Base-by-base conservation (phyloP, 2,329 filamentous ascomycete species). In the Pseudodiploospora longispora region DNA sequence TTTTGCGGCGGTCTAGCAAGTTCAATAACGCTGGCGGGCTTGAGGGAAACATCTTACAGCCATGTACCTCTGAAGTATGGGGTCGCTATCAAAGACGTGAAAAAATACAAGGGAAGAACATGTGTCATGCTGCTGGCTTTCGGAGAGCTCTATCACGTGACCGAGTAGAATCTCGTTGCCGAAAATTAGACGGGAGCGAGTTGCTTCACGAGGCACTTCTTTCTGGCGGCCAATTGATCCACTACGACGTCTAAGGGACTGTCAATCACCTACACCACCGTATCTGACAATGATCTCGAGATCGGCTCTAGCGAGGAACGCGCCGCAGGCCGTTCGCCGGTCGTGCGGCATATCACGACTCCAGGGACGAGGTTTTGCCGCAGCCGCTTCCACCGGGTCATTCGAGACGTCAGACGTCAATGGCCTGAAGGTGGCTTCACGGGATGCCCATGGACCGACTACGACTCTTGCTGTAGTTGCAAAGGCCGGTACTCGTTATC, bases 401-500 rank as follows among this genome's bases (percentile, higher is more conserved):
- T 98, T 94, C 74, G 84, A 96, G 71, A 81, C 85, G 51, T 78
- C 85, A 63, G 86, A 95, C 69, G 80, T 86, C 67, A 80, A 82
- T 65, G 91, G 91, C 61, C 75, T 97, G 70, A 96, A 95, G 78
- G 79, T 94, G 59, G 90, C 91, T 63, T 87, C 87, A 72, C 83
- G 91, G 74, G 90, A 97, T 68, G 76, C 87, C 60, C 79, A 86
- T 52, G 87, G 88, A 52, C 87, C 89, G 55, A 95, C 91, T 50
- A 89, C 90, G 50, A 94, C 88, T 62, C 78, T 98, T 55, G 89
- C 90, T 45, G 70, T 98, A 53, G 87, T 98, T 64, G 82, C 90
- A 56, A 95, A 95, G 76, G 93, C 89, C 52, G 93, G 93, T 61
- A 94, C 91, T 52, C 79, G 93, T 68, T 97, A 91, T 70, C 83